Evolutionary conservation across 176 grass and related monocot species (phyloP).

Genomic region (Oryza meridionalis): DNA sequence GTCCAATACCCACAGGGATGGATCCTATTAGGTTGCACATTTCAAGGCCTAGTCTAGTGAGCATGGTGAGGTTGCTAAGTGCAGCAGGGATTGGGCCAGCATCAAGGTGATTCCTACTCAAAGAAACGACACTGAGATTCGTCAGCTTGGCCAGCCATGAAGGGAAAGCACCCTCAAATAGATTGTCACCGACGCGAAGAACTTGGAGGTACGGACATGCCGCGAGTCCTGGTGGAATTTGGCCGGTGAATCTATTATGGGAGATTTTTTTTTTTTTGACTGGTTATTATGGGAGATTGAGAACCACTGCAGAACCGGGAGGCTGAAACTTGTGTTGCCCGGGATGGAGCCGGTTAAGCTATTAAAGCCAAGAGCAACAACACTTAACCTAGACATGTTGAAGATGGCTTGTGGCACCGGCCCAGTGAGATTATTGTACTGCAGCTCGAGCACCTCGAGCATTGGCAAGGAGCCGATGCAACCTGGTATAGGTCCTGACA

Average conservation of each 20-base stretch:
- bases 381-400: constrained; percentile 18
- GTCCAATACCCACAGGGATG: not conserved
- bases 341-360: not conserved
- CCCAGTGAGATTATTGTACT: not conserved
- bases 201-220: not conserved
- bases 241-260: not conserved
- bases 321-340: not conserved
- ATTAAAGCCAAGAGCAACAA: not conserved
- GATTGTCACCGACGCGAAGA: not conserved
- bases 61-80: not conserved
- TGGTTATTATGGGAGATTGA: not conserved
- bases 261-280: no score
- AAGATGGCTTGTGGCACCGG: no score
- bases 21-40: not conserved
- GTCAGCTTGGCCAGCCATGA: not conserved
- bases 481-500: not conserved
- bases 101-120: not conserved
- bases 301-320: not conserved
- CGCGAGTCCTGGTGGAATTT: constrained; percentile 1
- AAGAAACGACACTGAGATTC: not conserved
- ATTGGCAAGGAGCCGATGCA: not conserved
- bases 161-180: not conserved
- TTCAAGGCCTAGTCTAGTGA: accelerated
- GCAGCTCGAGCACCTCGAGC: not conserved
- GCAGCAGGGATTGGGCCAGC: not conserved